Percentiles rank a stretch among this genome's conserved stretches.
These are phyloP conservation scores for Lyophyllum shimeji DNA, from an alignment of 768 basidiomycete genomes.

Conservation along the genomic window DNA sequence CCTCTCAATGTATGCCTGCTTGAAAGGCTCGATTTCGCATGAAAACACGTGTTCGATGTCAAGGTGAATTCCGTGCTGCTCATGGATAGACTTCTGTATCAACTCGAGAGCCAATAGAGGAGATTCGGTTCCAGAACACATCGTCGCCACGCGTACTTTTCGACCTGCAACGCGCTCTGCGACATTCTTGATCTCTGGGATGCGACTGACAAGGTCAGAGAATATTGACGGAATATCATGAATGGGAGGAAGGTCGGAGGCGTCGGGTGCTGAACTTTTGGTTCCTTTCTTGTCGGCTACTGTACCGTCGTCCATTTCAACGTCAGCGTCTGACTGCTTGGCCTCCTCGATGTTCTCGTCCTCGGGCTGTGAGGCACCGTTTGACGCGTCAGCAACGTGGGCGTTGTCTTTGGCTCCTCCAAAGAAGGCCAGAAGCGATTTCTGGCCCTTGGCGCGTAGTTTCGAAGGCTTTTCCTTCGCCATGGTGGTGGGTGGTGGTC, in stretches of 20 bases:
- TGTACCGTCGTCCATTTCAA: conserved; percentile 31
- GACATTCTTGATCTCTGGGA: conserved; percentile 65
- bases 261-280: conserved; percentile 49
- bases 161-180: conserved; percentile 70
- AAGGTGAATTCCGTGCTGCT: conserved; percentile 62
- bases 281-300: conserved; percentile 29
- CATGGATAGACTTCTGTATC: conserved; percentile 73
- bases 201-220: conserved; percentile 65
- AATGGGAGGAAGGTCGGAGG: conserved; percentile 76
- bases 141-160: conserved; percentile 90
- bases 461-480: conserved; percentile 42
- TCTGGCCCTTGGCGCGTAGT: conserved; percentile 44
- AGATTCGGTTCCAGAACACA: conserved; percentile 97
- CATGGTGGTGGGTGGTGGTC: conserved; percentile 35
- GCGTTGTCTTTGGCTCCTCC: conserved; percentile 34
- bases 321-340: conserved; percentile 27
- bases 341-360: conserved; percentile 24
- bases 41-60: conserved; percentile 92
- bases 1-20: conserved; percentile 95
- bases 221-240: conserved; percentile 72
- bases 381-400: conserved; percentile 31
- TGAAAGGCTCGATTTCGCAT: conserved; percentile 96
- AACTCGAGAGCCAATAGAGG: conserved; percentile 88
- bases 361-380: conserved; percentile 26
- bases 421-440: conserved; percentile 57